A percentile compares a stretch with the other conserved stretches of the same genome.
These are phyloP conservation scores for Pythium rhizo-oryzae DNA, from an alignment of 352 stramenopile species.

Conservation along the genomic window DNA sequence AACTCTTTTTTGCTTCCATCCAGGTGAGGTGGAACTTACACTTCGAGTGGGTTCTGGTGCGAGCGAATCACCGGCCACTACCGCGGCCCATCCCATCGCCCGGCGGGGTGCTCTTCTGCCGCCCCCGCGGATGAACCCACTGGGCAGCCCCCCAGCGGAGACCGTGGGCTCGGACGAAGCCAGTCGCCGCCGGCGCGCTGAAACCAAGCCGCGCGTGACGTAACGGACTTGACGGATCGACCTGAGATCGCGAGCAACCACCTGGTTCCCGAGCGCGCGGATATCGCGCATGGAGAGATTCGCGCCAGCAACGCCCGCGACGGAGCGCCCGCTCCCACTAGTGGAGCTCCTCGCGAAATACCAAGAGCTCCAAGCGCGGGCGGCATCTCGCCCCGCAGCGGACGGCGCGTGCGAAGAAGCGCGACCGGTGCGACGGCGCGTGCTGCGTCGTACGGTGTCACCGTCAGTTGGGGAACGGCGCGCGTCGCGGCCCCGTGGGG, in stretches of 20 bases:
- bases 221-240: slow-evolving; percentile 17
- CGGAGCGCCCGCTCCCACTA: too few species aligned
- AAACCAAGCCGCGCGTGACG: slow-evolving; percentile 5
- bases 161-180: slow-evolving; percentile 9
- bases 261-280: neutral
- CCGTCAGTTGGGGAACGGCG: too few species aligned
- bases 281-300: neutral
- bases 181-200: neutral
- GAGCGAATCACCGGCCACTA: neutral
- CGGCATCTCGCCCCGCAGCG: too few species aligned
- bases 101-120: neutral
- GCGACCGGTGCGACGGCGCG: neutral
- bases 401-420: neutral
- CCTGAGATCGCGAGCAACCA: neutral
- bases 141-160: too few species aligned
- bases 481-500: too few species aligned
- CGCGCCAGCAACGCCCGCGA: too few species aligned
- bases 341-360: neutral
- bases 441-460: too few species aligned
- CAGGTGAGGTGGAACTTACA: too few species aligned
- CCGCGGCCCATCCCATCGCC: neutral
- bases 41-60: neutral
- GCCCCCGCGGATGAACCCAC: too few species aligned
- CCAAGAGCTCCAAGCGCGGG: neutral
- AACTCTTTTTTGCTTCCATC: neutral